Percentiles rank a stretch among this genome's conserved stretches.
Evolutionary conservation across 2,329 filamentous ascomycete genomes (phyloP).

Genomic region (Epichloe hybrida): DNA sequence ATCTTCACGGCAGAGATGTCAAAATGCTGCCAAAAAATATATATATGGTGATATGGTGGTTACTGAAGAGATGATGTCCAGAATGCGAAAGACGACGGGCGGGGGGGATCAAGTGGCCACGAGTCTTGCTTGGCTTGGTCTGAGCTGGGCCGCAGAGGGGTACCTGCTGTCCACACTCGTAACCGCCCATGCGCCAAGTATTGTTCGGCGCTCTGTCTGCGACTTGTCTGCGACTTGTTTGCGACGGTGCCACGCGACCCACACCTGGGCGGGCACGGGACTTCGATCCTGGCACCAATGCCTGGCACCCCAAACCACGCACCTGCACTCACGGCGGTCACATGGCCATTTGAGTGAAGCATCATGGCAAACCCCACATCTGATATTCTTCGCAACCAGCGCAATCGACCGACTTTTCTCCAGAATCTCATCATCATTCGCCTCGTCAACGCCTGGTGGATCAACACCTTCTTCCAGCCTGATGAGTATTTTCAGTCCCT

Average conservation of each 20-base stretch:
- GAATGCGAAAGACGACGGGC: neutral
- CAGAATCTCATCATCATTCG: constrained; percentile 50
- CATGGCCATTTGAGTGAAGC: neutral
- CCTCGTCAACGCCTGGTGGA: constrained; percentile 61
- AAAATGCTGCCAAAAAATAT: neutral
- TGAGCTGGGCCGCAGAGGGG: neutral
- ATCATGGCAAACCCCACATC: constrained; percentile 11
- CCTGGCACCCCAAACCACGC: too few relatives aligned
- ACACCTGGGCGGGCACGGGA: constrained; percentile 4
- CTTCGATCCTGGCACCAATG: too few relatives aligned
- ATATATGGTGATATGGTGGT: neutral
- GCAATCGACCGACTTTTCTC: constrained; percentile 15
- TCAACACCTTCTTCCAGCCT: constrained; percentile 91
- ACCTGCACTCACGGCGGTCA: neutral
- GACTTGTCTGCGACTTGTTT: too few relatives aligned
- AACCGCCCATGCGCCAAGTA: neutral
- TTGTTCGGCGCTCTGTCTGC: neutral
- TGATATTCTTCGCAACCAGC: constrained; percentile 7
- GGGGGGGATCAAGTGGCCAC: neutral
- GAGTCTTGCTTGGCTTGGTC: neutral
- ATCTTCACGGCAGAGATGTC: neutral
- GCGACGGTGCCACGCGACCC: neutral
- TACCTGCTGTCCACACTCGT: neutral
- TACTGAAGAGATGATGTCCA: neutral
- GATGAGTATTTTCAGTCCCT: constrained; percentile 96